Percentiles rank a stretch among this genome's conserved stretches.
phyloP scores from a whole-genome alignment of 2,329 filamentous ascomycete species.

The Thielaviopsis musarum region DNA sequence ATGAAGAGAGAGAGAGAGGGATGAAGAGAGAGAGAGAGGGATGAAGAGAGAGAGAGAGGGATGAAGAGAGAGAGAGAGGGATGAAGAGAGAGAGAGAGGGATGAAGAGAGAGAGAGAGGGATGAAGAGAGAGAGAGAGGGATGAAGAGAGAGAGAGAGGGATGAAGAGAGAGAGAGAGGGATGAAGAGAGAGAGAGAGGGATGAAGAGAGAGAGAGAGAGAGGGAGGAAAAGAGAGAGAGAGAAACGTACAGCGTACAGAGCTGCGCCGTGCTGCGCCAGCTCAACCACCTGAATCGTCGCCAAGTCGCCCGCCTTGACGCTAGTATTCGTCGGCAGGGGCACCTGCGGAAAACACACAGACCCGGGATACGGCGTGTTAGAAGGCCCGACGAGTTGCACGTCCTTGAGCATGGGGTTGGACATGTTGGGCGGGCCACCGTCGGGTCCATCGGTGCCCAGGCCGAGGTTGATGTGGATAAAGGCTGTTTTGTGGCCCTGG shows the following conservation, averaged over 20 bases:
- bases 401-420: constrained; percentile 58
- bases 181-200: background rate
- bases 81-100: background rate
- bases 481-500: constrained; percentile 64
- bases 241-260: constrained; percentile 52
- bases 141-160: background rate
- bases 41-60: background rate
- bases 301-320: constrained; percentile 67
- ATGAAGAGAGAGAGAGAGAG: background rate
- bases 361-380: constrained; percentile 73
- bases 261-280: constrained; percentile 67
- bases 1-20: background rate
- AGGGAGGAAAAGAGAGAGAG: background rate
- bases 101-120: background rate
- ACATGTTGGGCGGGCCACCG: constrained; percentile 67
- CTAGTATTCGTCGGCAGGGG: constrained; percentile 57
- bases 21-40: background rate
- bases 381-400: constrained; percentile 72
- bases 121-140: background rate
- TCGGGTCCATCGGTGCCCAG: constrained; percentile 52
- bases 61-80: background rate
- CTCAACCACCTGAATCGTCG: constrained; percentile 81
- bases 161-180: background rate
- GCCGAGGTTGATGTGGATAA: constrained; percentile 84
- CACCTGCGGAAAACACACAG: constrained; percentile 78